Evolutionary conservation across 2,329 filamentous ascomycete species (phyloP).

Genomic region (Periglandula ipomoeae): DNA sequence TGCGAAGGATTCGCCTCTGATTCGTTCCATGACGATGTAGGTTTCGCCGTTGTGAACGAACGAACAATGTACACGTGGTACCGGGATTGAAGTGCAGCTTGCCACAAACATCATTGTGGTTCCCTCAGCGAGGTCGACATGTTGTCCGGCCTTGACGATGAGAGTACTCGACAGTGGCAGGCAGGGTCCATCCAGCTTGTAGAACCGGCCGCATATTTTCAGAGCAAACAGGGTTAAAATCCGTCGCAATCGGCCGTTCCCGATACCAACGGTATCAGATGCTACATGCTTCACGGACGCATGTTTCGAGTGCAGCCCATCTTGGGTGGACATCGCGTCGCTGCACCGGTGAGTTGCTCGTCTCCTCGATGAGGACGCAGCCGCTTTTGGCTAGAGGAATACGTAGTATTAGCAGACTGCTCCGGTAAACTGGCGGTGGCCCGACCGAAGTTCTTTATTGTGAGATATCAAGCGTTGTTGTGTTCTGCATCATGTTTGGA

Average conservation of each 20-base stretch:
- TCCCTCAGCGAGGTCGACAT: conserved; percentile 11
- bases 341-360: too few species aligned
- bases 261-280: too few species aligned
- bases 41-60: conserved; percentile 28
- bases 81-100: conserved; percentile 13
- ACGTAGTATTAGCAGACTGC: too few species aligned
- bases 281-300: too few species aligned
- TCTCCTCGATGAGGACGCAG: too few species aligned
- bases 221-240: background rate
- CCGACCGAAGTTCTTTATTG: too few species aligned
- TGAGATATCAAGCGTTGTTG: too few species aligned
- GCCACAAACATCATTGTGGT: conserved; percentile 14
- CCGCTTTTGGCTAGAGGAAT: too few species aligned
- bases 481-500: too few species aligned
- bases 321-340: too few species aligned
- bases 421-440: too few species aligned
- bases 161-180: background rate
- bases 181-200: background rate
- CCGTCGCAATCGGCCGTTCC: background rate
- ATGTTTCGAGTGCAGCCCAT: too few species aligned
- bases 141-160: background rate
- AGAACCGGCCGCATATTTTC: background rate
- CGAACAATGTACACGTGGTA: conserved; percentile 12
- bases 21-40: conserved; percentile 37
- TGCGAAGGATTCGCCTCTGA: conserved; percentile 16